Conservation (phyloP, 1,139 yeast genomes). For the Geotrichum reessii region DNA sequence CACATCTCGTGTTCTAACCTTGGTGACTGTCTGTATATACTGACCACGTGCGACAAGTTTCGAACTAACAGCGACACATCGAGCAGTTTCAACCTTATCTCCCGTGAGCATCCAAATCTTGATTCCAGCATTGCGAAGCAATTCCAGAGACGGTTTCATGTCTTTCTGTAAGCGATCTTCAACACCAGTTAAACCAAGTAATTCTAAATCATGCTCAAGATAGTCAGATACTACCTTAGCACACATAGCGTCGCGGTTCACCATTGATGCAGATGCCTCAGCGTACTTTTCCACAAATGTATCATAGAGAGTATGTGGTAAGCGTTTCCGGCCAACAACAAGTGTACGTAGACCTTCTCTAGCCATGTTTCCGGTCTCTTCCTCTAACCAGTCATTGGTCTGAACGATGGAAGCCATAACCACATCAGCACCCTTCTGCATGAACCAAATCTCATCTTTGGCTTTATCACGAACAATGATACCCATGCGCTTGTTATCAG, state of each 20-base stretch:
- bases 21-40: slow-evolving; percentile 80
- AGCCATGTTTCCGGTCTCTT: slow-evolving; percentile 96
- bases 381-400: slow-evolving; percentile 92
- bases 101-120: slow-evolving; percentile 99
- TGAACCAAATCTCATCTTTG: slow-evolving; percentile 71
- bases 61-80: slow-evolving; percentile 93
- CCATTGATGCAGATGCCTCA: slow-evolving; percentile 73
- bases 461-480: slow-evolving; percentile 62
- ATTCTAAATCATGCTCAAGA: slow-evolving; percentile 77
- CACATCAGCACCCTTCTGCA: slow-evolving; percentile 94
- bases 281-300: slow-evolving; percentile 60
- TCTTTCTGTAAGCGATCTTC: slow-evolving; percentile 91
- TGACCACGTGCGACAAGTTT: slow-evolving; percentile 90
- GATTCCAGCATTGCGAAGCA: slow-evolving; percentile 90
- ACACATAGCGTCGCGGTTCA: slow-evolving; percentile 69
- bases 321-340: slow-evolving; percentile 78
- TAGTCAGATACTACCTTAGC: slow-evolving; percentile 59
- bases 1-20: slow-evolving; percentile 35
- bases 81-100: slow-evolving; percentile 96
- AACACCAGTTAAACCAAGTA: slow-evolving; percentile 92
- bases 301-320: slow-evolving; percentile 50
- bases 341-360: slow-evolving; percentile 94
- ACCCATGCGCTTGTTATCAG: slow-evolving; percentile 97
- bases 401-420: slow-evolving; percentile 86
- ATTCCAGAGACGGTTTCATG: slow-evolving; percentile 86